Conservation (phyloP, 495 filamentous ascomycete species). For the Penicillium mononematosum region DNA sequence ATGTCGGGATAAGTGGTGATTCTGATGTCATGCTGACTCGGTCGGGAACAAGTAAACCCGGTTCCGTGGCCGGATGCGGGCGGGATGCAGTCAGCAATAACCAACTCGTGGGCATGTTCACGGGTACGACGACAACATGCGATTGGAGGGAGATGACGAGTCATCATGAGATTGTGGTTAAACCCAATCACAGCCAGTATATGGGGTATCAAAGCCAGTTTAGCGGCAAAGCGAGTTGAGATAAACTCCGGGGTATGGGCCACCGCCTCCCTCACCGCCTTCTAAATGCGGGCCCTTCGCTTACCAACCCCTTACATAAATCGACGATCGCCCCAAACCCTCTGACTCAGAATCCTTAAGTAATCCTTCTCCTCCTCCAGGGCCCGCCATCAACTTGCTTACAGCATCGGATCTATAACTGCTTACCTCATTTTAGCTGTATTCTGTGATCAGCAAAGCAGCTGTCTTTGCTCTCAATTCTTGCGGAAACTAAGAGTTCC, state of each 20-base stretch:
- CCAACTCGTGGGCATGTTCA: not conserved
- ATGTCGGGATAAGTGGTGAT: not conserved
- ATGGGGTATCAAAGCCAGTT: not conserved
- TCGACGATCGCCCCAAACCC: conserved; percentile 1
- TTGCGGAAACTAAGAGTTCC: conserved; percentile 14
- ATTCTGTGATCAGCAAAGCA: conserved; percentile 20
- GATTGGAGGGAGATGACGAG: conserved; percentile 1
- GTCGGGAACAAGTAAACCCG: conserved; percentile 1
- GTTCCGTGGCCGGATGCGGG: not conserved
- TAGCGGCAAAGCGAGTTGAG: not conserved
- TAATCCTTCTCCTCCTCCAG: conserved; percentile 23
- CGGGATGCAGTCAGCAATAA: conserved; percentile 5
- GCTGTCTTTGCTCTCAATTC: conserved; percentile 17
- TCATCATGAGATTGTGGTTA: not conserved
- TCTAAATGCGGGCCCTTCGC: conserved; percentile 8
- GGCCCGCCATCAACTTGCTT: conserved; percentile 22
- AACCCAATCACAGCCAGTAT: not conserved
- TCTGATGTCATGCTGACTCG: conserved; percentile 1
- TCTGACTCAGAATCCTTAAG: conserved; percentile 23
- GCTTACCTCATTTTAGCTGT: conserved; percentile 45
- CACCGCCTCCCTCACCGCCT: conserved; percentile 13
- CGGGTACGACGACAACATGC: not conserved
- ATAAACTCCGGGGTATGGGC: not conserved
- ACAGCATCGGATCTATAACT: conserved; percentile 30
- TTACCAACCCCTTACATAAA: conserved; percentile 14